Conservation (phyloP, 106 monocot species). For the Ottelia alismoides region DNA sequence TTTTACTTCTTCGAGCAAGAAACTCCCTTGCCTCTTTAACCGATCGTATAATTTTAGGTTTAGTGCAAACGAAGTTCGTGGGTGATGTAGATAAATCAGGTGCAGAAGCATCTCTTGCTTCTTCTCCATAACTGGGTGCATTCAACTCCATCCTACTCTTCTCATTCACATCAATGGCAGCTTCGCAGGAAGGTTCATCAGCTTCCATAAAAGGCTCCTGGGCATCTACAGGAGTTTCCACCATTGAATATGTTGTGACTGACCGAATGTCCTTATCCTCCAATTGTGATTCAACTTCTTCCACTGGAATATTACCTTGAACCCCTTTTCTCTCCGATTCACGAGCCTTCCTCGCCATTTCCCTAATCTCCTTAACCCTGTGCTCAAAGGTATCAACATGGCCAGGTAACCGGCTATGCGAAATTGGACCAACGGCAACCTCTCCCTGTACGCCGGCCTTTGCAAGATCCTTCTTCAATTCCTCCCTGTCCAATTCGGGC, state of each 20-base stretch:
- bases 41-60: conserved; percentile 46
- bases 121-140: neutral
- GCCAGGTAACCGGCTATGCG: neutral
- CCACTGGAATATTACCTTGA: conserved; percentile 6
- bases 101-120: conserved; percentile 3
- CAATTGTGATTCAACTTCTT: conserved; percentile 3
- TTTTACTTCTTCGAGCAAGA: conserved; percentile 27
- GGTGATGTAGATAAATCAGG: conserved; percentile 1
- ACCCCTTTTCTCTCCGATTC: conserved; percentile 27
- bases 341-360: conserved; percentile 41
- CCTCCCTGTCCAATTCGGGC: conserved; percentile 50
- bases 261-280: conserved; percentile 3
- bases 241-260: neutral
- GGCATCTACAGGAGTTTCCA: neutral
- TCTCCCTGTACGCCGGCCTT: conserved; percentile 15
- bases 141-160: neutral
- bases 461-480: conserved; percentile 34
- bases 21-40: conserved; percentile 58
- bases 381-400: conserved; percentile 28
- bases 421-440: conserved; percentile 3
- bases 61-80: conserved; percentile 3
- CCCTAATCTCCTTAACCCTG: conserved; percentile 44
- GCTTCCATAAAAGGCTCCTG: no score
- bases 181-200: no score
- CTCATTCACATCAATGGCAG: neutral